Evolutionary conservation across 345 rosid genomes (phyloP), one percentile per base, ranked within the genome.

Genomic region (Sisymbrium irio): DNA sequence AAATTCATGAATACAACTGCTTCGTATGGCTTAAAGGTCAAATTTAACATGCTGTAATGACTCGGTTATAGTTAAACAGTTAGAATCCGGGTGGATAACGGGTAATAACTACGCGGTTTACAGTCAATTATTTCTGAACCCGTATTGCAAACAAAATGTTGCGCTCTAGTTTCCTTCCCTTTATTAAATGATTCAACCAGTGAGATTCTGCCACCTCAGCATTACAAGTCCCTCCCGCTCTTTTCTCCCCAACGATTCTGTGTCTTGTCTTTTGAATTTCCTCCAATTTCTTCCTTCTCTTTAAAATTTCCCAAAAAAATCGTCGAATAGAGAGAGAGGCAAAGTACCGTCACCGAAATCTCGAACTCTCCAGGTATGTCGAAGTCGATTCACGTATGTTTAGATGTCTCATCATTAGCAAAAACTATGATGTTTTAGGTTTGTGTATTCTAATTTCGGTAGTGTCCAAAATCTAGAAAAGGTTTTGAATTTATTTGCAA

Each of bases 341-440:
- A 46, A 57, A 6, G 42, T 2, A 36, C 17, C 42, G 42, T 69
- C 27, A 9, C 35, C 37, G 46, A 7, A 36, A 12, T 50, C 71
- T 20, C 35, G 72, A 71, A 18, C 54, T 74, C 73, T 74, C 73
- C 73, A 74, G 67, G 78, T 67, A 66, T 40, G 36, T 66, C 19
- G 4, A 37, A 35, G 2, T 36, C 10, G 51, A 65, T 57, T 66
- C 66, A 40, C 42, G 15, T 6, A 27, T 72, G 42, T 49, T 25
- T 14, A 36, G 37, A 45, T 42, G 22, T 20, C 6, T 7, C 11
- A 32, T 3, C 17, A 4, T 36, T 56, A 39, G 9, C 50, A 56
- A 44, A 56, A 28, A 19, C 35, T 20, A 2, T 58, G 17, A 0
- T 20, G 66, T 20, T 56, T 18, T 55, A 68, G 63, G 30, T 6